Evolutionary conservation across 2,329 filamentous ascomycete genomes (phyloP), one percentile per base, ranked within the genome.

Genomic region (Sarocladiaceae sp.): DNA sequence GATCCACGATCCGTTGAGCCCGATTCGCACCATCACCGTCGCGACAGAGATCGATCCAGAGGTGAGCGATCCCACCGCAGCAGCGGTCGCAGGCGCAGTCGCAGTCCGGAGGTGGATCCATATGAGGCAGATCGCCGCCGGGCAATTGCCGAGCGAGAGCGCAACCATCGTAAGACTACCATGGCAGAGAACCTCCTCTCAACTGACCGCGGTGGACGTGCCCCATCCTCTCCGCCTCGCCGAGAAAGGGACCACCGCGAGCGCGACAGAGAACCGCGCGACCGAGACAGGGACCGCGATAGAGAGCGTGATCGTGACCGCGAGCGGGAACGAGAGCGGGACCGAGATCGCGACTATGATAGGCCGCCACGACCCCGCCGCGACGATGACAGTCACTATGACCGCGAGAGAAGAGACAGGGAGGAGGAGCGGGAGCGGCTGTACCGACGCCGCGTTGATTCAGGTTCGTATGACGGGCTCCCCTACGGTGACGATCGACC

Each of bases 61-160:
- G 74, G 76, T 70, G 80, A 83, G 65, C 72, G 78, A 68, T 73
- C 76, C 66, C 77, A 82, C 63, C 78, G 79, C 52, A 69, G 69
- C 58, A 69, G 70, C 54, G 71, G 67, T 53, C 76, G 78, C 56
- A 66, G 87, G 55, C 78, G 80, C 55, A 94, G 87, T 59, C 88
- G 89, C 56, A 90, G 85, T 55, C 90, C 89, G n/a, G 93, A 97
- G 64, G 79, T 80, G 47, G 90, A 98, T 67, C 80, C 88, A 16
- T 98, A 98, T 64, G 93, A 97, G 65, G 93, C 90, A 48, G 93
- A 98, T 61, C 82, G 93, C 52, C 85, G 89, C 57, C 93, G 91
- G 63, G 91, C 91, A 33, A 90, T 93, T 59, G 89, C 90, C 47
- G 90, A 95, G 60, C 84, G 94, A 39, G 94, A 97, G 67, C 85